These are phyloP conservation scores for Zoysia matrella DNA, from an alignment of 202 grass and related monocot species.

Conservation along the genomic window DNA sequence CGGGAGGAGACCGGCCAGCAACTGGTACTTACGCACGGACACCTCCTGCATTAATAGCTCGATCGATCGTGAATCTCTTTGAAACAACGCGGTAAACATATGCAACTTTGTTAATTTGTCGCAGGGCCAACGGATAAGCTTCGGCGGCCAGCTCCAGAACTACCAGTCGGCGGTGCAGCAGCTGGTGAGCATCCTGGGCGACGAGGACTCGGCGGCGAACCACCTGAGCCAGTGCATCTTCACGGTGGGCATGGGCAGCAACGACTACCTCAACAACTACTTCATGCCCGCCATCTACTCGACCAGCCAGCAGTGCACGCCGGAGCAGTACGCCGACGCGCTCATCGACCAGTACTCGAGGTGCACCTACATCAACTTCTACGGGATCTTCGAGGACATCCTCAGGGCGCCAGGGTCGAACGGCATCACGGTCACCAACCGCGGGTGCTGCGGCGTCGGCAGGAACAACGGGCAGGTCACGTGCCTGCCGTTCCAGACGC, in stretches of 20 bases:
- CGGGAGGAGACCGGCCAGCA: conserved; percentile 88
- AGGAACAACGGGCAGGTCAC: conserved; percentile 89
- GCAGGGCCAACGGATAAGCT: conserved; percentile 68
- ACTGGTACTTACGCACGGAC: conserved; percentile 42
- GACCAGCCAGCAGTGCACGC: conserved; percentile 27
- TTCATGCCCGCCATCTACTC: conserved; percentile 80
- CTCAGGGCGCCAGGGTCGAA: conserved; percentile 43
- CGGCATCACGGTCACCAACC: conserved; percentile 66
- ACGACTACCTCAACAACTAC: conserved; percentile 98
- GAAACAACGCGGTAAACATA: neutral
- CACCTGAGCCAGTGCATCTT: conserved; percentile 92
- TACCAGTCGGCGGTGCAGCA: conserved; percentile 75
- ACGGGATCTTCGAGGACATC: conserved; percentile 83
- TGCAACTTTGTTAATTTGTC: no score
- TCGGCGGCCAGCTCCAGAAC: conserved; percentile 72
- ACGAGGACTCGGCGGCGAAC: conserved; percentile 65
- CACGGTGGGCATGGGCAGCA: conserved; percentile 84
- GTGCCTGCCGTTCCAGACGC: conserved; percentile 72
- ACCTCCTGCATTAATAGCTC: neutral
- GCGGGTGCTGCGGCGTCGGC: conserved; percentile 80
- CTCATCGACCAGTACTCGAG: conserved; percentile 67
- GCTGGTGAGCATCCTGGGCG: conserved; percentile 69
- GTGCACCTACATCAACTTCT: conserved; percentile 83
- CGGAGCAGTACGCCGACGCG: neutral
- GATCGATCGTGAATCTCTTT: neutral